Base-by-base conservation (phyloP, 2,329 filamentous ascomycete species). In the Capronia coronata region DNA sequence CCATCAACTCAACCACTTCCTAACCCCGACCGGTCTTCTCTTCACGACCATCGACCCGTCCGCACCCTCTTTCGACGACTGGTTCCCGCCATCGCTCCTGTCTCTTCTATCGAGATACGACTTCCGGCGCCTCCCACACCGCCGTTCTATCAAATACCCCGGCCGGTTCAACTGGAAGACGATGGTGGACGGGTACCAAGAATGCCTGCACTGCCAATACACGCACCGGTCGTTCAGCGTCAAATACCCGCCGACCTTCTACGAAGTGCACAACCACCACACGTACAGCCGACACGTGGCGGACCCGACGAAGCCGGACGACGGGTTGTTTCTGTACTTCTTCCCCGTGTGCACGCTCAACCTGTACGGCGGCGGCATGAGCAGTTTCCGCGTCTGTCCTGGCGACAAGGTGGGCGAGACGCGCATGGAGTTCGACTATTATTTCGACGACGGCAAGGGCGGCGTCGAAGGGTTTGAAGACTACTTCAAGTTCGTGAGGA, bases 131-230 rank as follows among this genome's bases (percentile, higher is more conserved):
- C 65, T 77, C 1, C 75, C 75, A 0, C 68, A 77, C 55, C 68
- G 75, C 2, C 69, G 71, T 18, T 75, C 73, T 37, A 75, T 79
- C 54, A 71, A 69, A n/a, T 80, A 79, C 48, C 69, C 74, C 43
- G 76, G 77, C 2, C 68, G 69, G 0, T 79, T 79, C 66, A 80
- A 80, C 60, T 79, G 76, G 76, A 79, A 79, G 59, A 78, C 76
- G 0, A 78, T 78, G 75, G 74, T 79, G 19, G 76, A 79, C 51
- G 76, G 75, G 6, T 79, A 76, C 53, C 75, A 79, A 61, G 77
- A 79, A 62, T 80, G 77, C 54, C 68, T 79, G 16, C 76, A 79
- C 60, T 79, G 76, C 64, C 72, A 76, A 58, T 79, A 79, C 62
- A 78, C 77, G 0, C 77, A 80, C 52, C 76, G 75, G 0, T 73